These are phyloP conservation scores for Sugiyamaella boreocaroliniensis DNA, from an alignment of 805 yeast species.

Conservation along the genomic window DNA sequence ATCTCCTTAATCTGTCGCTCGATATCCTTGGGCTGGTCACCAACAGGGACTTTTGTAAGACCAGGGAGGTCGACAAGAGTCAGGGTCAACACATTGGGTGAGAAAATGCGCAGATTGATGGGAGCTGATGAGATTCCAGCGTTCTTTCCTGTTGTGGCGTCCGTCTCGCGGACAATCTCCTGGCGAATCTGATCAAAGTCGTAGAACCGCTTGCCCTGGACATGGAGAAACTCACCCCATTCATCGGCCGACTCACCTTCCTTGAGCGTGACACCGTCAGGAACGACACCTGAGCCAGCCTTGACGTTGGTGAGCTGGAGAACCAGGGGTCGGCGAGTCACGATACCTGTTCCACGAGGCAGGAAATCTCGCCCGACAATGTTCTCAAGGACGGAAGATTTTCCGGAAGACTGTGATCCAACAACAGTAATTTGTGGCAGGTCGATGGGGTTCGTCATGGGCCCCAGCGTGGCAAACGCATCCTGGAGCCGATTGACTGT, in stretches of 20 bases:
- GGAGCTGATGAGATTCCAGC: constrained; percentile 90
- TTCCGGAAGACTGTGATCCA: constrained; percentile 87
- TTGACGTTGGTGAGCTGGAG: constrained; percentile 73
- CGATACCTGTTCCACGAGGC: constrained; percentile 91
- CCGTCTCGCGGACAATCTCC: constrained; percentile 90
- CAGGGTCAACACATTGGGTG: constrained; percentile 89
- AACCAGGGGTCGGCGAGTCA: constrained; percentile 81
- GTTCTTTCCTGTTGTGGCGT: constrained; percentile 62
- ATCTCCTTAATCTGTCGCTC: constrained; percentile 90
- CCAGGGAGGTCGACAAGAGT: constrained; percentile 97
- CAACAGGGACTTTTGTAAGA: constrained; percentile 95
- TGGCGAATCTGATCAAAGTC: constrained; percentile 82
- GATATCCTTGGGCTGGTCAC: constrained; percentile 97
- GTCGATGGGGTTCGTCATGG: constrained; percentile 88
- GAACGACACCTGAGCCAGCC: constrained; percentile 27
- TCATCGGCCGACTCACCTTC: constrained; percentile 42
- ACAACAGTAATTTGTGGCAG: constrained; percentile 93
- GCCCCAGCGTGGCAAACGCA: constrained; percentile 94
- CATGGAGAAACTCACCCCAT: constrained; percentile 97
- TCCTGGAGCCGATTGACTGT: constrained; percentile 42
- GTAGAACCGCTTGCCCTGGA: constrained; percentile 80
- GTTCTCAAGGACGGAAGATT: constrained; percentile 82
- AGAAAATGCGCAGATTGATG: constrained; percentile 83
- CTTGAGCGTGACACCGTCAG: constrained; percentile 24
- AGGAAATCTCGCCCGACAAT: constrained; percentile 87